Evolutionary conservation across 208 protist genomes (phyloP), one percentile per base, ranked within the genome.

Genomic region (Leishmania arabica): DNA sequence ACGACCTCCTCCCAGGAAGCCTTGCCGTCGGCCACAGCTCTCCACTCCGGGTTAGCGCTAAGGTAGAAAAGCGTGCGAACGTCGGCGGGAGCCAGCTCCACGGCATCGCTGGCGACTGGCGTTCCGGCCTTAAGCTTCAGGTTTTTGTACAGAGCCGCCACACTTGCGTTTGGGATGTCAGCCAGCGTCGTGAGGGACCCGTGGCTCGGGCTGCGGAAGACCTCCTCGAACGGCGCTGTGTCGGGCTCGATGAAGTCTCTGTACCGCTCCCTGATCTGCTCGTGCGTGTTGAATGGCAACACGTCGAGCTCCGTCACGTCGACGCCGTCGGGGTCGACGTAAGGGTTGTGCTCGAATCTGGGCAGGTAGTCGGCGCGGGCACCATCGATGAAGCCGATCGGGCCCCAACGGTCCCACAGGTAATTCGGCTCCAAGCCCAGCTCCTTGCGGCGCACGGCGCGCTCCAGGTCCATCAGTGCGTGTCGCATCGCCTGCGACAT

Each of bases 331-430:
- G 95, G 95, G 81, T 98, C 95, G 34, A 95, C 87, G 84, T 95
- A 95, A 2, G 93, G 92, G 79, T 97, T 97, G 84, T 97, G 93
- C 65, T 87, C 85, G 79, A 98, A 97, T 45, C 95, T 92, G 1
- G 95, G 95, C 31, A 98, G 86, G 79, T 95, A 97, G 85, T 98
- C 93, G 21, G 83, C 87, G 3, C 88, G 79, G 2, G 91, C 85
- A 51, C 95, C 95, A 66, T 98, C 95, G 81, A 97, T 92, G 81
- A 97, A 97, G n/a, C 95, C 95, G 75, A 96, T 89, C 19, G 95
- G 95, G 15, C 95, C 93, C 94, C 95, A 98, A 65, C 88, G 87
- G 74, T 98, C 95, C 94, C 95, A 98, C 80, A 97, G 60, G 78
- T 98, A 98, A 81, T 96, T 94, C 49, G 93, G 93, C 84, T 90